Conservation (phyloP, 2,329 filamentous ascomycete species). For the Fusarium verrucosum region DNA sequence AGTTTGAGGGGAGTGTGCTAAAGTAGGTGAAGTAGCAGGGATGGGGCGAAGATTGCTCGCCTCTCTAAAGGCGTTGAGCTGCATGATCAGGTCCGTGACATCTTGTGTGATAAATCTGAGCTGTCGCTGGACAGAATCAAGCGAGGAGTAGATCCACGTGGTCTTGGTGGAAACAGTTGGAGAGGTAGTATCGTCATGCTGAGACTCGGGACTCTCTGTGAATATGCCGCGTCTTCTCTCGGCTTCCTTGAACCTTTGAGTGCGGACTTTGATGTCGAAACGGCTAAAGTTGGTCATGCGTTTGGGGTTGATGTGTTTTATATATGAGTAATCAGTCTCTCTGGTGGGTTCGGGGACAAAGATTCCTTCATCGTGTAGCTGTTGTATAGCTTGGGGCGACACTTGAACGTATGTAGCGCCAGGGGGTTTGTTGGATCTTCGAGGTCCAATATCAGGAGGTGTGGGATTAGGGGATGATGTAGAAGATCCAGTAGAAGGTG, state of each 20-base stretch:
- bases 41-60: neutral
- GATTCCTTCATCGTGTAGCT: slow-evolving; percentile 10
- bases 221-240: neutral
- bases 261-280: neutral
- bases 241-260: neutral
- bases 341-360: slow-evolving; percentile 7
- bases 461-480: neutral
- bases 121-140: slow-evolving; percentile 14
- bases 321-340: slow-evolving; percentile 3
- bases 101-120: neutral
- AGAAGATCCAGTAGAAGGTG: slow-evolving; percentile 8
- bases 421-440: slow-evolving; percentile 16
- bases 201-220: neutral
- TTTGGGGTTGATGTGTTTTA: neutral
- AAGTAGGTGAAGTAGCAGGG: neutral
- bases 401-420: slow-evolving; percentile 22
- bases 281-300: neutral
- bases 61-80: slow-evolving; percentile 3
- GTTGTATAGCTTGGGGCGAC: slow-evolving; percentile 22
- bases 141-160: slow-evolving; percentile 9
- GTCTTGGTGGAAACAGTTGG: slow-evolving; percentile 3
- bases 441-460: neutral
- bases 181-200: neutral
- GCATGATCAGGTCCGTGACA: neutral
- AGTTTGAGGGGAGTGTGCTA: neutral